A percentile compares a stretch with the other conserved stretches of the same genome.
These are phyloP conservation scores for Teratosphaeria gauchensis DNA, from an alignment of 2,329 filamentous ascomycete genomes.

Conservation along the genomic window DNA sequence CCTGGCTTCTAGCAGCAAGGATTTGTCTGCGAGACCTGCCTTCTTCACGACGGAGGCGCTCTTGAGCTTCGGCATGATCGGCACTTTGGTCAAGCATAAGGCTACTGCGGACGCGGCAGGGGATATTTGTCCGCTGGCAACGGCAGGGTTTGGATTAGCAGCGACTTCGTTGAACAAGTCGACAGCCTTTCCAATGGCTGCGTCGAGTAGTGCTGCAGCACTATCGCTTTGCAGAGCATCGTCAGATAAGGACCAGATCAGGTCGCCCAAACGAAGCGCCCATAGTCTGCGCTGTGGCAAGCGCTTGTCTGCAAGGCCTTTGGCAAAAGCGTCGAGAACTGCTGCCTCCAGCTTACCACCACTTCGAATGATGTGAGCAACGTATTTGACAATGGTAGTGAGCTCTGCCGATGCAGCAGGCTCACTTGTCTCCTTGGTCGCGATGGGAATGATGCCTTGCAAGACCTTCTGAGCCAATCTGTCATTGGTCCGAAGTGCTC, in stretches of 20 bases:
- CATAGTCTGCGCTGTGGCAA: conserved; percentile 67
- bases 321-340: conserved; percentile 61
- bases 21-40: conserved; percentile 53
- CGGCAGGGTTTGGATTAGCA: conserved; percentile 66
- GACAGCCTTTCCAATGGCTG: conserved; percentile 47
- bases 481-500: conserved; percentile 50
- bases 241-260: conserved; percentile 52
- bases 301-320: conserved; percentile 81
- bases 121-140: conserved; percentile 73
- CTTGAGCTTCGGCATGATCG: conserved; percentile 44
- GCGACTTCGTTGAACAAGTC: conserved; percentile 69
- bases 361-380: conserved; percentile 52
- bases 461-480: conserved; percentile 58
- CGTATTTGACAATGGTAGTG: conserved; percentile 56
- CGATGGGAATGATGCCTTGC: conserved; percentile 55
- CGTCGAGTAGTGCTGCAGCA: conserved; percentile 38
- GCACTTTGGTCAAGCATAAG: conserved; percentile 47
- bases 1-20: conserved; percentile 63
- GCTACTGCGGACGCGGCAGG: conserved; percentile 66
- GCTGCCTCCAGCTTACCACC: conserved; percentile 54
- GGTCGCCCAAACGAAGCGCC: conserved; percentile 63
- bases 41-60: conserved; percentile 51
- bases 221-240: conserved; percentile 40
- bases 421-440: conserved; percentile 83
- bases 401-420: conserved; percentile 68